phyloP scores from a whole-genome alignment of 768 basidiomycete genomes.

The Pisolithus microcarpus region DNA sequence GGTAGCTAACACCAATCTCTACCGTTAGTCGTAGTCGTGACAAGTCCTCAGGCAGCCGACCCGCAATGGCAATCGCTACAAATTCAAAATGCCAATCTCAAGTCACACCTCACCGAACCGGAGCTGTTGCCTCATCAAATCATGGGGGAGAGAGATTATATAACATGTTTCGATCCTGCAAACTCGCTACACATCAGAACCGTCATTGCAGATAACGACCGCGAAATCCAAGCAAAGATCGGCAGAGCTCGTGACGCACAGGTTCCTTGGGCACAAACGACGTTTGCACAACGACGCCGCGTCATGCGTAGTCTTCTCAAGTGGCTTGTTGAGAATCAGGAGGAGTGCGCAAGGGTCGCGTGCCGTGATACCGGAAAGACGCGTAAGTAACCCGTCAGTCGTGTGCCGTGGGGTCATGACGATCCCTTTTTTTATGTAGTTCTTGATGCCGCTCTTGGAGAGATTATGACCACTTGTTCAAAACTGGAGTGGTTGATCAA shows the following conservation, averaged over 20 bases:
- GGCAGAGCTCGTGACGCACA: constrained; percentile 57
- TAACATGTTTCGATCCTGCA: constrained; percentile 90
- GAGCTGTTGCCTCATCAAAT: constrained; percentile 46
- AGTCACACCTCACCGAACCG: constrained; percentile 53
- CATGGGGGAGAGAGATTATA: constrained; percentile 51
- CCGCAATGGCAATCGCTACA: constrained; percentile 49
- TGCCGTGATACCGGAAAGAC: constrained; percentile 97
- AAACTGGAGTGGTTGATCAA: constrained; percentile 91
- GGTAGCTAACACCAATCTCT: constrained; percentile 33
- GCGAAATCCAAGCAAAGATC: constrained; percentile 73
- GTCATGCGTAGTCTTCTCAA: constrained; percentile 83
- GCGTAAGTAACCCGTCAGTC: constrained; percentile 38
- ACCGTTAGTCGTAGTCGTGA: constrained; percentile 8
- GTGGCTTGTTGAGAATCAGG: constrained; percentile 91
- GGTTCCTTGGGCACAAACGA: constrained; percentile 61
- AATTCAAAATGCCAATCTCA: constrained; percentile 53
- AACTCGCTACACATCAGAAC: constrained; percentile 79
- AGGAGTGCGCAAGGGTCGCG: constrained; percentile 76
- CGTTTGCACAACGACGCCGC: constrained; percentile 71
- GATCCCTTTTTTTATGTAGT: constrained; percentile 38
- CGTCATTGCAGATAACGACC: constrained; percentile 62
- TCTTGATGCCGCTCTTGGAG: constrained; percentile 89
- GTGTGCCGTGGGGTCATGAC: too few relatives aligned
- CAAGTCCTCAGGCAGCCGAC: constrained; percentile 43
- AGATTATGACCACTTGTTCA: constrained; percentile 89